phyloP scores from a whole-genome alignment of 2,329 filamentous ascomycete genomes.

The Trichoderma sp. region DNA sequence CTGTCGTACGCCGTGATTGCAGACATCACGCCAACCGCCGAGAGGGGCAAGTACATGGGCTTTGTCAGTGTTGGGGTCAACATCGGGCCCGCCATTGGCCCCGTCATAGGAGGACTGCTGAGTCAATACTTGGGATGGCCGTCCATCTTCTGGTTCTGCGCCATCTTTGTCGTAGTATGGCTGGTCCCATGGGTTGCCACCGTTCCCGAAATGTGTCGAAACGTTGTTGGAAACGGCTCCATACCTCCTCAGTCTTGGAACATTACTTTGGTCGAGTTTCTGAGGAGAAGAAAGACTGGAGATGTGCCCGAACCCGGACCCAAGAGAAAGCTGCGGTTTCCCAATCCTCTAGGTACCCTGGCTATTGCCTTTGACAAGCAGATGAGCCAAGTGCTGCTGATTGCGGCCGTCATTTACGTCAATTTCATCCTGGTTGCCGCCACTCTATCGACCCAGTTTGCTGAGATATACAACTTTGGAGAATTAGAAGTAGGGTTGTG shows the following conservation, averaged over 20 bases:
- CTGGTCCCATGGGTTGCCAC: constrained; percentile 57
- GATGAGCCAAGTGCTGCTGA: constrained; percentile 54
- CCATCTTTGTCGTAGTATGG: constrained; percentile 54
- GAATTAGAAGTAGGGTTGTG: constrained; percentile 56
- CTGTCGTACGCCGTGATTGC: constrained; percentile 71
- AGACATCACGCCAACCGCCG: constrained; percentile 67
- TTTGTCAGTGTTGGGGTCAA: constrained; percentile 62
- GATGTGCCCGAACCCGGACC: constrained; percentile 40
- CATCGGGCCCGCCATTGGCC: constrained; percentile 56
- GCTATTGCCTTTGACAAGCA: constrained; percentile 59
- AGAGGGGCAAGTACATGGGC: constrained; percentile 74
- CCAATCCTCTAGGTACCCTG: constrained; percentile 59
- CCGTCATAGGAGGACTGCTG: constrained; percentile 65
- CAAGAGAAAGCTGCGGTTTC: constrained; percentile 50
- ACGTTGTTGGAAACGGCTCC: constrained; percentile 64
- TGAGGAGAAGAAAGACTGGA: constrained; percentile 40
- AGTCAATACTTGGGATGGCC: constrained; percentile 66
- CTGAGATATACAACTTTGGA: constrained; percentile 53
- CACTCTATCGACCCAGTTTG: constrained; percentile 55
- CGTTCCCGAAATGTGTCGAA: constrained; percentile 61
- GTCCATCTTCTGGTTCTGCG: constrained; percentile 70
- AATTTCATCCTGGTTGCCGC: constrained; percentile 57
- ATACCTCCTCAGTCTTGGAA: constrained; percentile 60
- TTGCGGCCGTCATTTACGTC: constrained; percentile 57
- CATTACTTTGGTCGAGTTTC: constrained; percentile 55